Percentiles rank a stretch among this genome's conserved stretches.
phyloP scores from a whole-genome alignment of 2,329 filamentous ascomycete species.

The Lasiodiplodia sp. region DNA sequence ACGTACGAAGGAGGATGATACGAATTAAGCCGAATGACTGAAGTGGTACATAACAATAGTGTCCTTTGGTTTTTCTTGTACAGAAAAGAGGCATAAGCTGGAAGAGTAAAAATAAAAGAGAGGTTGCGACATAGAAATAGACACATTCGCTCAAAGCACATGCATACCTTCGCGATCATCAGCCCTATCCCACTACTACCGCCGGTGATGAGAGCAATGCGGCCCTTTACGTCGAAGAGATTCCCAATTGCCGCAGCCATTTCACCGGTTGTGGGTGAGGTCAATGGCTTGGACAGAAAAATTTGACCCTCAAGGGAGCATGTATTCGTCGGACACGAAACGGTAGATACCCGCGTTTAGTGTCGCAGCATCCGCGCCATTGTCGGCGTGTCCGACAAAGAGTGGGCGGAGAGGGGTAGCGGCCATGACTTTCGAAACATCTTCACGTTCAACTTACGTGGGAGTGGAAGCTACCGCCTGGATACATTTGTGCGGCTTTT shows the following conservation, averaged over 20 bases:
- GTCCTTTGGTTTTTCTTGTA: too few relatives aligned
- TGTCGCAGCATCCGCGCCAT: background rate
- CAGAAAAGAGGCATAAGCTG: background rate
- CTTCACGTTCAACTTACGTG: too few relatives aligned
- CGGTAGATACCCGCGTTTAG: background rate
- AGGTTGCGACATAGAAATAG: background rate
- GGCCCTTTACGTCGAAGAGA: conserved; percentile 30
- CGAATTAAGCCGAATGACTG: too few relatives aligned
- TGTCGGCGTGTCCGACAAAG: conserved; percentile 21
- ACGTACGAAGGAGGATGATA: too few relatives aligned
- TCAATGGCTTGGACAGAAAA: background rate
- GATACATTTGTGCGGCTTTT: too few relatives aligned
- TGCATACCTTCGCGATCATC: conserved; percentile 31
- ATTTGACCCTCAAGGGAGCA: background rate
- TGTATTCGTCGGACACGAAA: background rate
- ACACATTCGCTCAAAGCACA: background rate
- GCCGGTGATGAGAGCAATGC: conserved; percentile 30
- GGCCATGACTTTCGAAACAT: conserved; percentile 11
- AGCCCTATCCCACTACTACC: conserved; percentile 30
- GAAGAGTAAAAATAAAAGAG: background rate
- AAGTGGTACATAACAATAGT: too few relatives aligned
- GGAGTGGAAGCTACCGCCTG: too few relatives aligned
- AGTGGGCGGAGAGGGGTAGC: conserved; percentile 13
- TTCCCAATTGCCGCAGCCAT: conserved; percentile 18
- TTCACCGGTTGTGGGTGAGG: background rate